Percentiles rank a stretch among this genome's conserved stretches.
Evolutionary conservation across 2,329 filamentous ascomycete genomes (phyloP).

Genomic region (Sordariomycetes sp.): DNA sequence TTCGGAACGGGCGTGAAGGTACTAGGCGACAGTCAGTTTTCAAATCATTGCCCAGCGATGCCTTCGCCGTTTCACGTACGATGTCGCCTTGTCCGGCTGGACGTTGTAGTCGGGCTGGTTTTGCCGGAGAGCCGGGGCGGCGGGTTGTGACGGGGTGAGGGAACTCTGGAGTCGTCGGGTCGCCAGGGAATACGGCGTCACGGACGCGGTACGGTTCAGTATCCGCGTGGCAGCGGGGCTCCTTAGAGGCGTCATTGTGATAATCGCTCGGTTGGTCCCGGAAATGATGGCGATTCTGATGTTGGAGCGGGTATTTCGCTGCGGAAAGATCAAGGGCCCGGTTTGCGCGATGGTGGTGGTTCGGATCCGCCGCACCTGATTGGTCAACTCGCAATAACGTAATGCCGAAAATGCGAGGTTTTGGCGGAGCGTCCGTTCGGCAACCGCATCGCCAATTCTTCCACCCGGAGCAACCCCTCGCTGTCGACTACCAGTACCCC

Average conservation of each 20-base stretch:
- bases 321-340: background rate
- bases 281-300: background rate
- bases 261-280: constrained; percentile 7
- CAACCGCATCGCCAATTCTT: constrained; percentile 6
- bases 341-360: background rate
- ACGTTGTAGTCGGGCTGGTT: constrained; percentile 77
- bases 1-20: constrained; percentile 86
- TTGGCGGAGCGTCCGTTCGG: constrained; percentile 22
- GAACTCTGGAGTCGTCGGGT: constrained; percentile 40
- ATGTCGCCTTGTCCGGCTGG: constrained; percentile 78
- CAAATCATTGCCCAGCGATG: background rate
- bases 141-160: constrained; percentile 28
- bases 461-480: constrained; percentile 7
- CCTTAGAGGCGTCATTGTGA: constrained; percentile 57
- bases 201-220: constrained; percentile 32
- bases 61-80: constrained; percentile 40
- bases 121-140: constrained; percentile 25
- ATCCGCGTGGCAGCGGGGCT: constrained; percentile 40
- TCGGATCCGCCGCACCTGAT: constrained; percentile 22
- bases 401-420: constrained; percentile 37
- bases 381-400: constrained; percentile 29
- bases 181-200: constrained; percentile 27
- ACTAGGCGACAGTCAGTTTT: constrained; percentile 30
- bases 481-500: constrained; percentile 7
- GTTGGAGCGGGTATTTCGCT: background rate